Base-by-base conservation (phyloP, 768 basidiomycete genomes). In the Trametes maxima region DNA sequence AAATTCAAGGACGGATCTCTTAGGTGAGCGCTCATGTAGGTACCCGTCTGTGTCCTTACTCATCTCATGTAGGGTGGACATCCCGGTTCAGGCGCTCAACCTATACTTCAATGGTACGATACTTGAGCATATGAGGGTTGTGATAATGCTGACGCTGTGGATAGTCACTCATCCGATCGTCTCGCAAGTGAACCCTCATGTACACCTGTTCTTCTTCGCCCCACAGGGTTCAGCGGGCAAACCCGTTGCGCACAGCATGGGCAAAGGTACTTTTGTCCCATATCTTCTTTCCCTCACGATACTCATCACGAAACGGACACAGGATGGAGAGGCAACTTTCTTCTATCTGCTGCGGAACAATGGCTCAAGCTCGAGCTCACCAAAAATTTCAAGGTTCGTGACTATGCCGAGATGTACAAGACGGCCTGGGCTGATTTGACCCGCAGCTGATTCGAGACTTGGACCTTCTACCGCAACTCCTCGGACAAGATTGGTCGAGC, bases 261-360 rank as follows among this genome's bases (percentile, higher is more conserved):
- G 93, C 42, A 96, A 93, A 85, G 94, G 90, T 86, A 61, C 14
- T 50, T 36, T 39, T 24, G 47, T 19, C 54, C 10, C 2, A 19
- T 36, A 11, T 13, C 45, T 21, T 25, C 12, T 53, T 16, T n/a
- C 33, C 7, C 58, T 44, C 42, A 21, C 46, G 21, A 16, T 8
- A 19, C 46, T 37, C 24, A 46, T 10, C 2, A 17, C 42, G n/a
- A 43, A 39, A 36, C 40, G 50, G 19, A 54, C 22, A 25, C 40
- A 86, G 92, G 95, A 1, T 98, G 96, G 97, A 79, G 96, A 70
- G 97, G 95, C 49, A 97, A 97, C 49, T 98, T 94, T 72, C 68
- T 98, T 19, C 76, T 98, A 11, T 94, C 93, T 2, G 95, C 95
- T 1, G 89, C 90, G 3, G 95, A 98, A 72, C 95, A 96, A 66